Conservation (phyloP, 805 yeast genomes). For the Cyberlindnera saturnus region DNA sequence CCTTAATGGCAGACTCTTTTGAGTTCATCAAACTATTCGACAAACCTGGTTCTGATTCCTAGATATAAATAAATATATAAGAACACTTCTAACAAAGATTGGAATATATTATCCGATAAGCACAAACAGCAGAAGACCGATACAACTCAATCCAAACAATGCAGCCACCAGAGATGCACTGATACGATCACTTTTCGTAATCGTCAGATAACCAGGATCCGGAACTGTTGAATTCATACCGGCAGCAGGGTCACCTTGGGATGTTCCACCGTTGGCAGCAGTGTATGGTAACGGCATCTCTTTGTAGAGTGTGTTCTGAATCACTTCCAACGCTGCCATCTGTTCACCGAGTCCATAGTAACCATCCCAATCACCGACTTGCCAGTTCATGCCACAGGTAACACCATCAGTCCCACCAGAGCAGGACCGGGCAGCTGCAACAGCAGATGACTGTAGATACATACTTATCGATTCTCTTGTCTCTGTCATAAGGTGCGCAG, state of each 20-base stretch:
- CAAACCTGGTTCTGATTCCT: constrained; percentile 1
- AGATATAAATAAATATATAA: not conserved
- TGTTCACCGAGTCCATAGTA: constrained; percentile 86
- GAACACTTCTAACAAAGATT: not conserved
- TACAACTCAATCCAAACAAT: constrained; percentile 40
- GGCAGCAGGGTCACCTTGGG: constrained; percentile 61
- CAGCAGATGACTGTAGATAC: constrained; percentile 43
- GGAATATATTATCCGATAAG: not conserved
- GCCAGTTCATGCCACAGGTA: constrained; percentile 88
- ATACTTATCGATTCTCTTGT: constrained; percentile 27
- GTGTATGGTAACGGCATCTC: constrained; percentile 54
- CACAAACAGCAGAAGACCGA: constrained; percentile 21
- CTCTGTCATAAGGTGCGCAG: constrained; percentile 66
- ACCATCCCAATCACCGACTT: constrained; percentile 60
- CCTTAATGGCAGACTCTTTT: constrained; percentile 48
- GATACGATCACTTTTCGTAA: constrained; percentile 46
- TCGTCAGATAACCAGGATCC: constrained; percentile 24
- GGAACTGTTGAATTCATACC: constrained; percentile 31
- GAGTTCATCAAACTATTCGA: constrained; percentile 32
- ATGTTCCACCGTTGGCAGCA: constrained; percentile 59
- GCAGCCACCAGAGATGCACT: constrained; percentile 69
- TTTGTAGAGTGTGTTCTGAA: constrained; percentile 35
- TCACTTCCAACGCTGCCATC: constrained; percentile 71
- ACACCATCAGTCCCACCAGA: constrained; percentile 82
- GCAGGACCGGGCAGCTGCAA: constrained; percentile 77